A percentile compares a stretch with the other conserved stretches of the same genome.
These are phyloP conservation scores for Cornus controversa DNA, from an alignment of 148 eudicot genomes.

Conservation along the genomic window DNA sequence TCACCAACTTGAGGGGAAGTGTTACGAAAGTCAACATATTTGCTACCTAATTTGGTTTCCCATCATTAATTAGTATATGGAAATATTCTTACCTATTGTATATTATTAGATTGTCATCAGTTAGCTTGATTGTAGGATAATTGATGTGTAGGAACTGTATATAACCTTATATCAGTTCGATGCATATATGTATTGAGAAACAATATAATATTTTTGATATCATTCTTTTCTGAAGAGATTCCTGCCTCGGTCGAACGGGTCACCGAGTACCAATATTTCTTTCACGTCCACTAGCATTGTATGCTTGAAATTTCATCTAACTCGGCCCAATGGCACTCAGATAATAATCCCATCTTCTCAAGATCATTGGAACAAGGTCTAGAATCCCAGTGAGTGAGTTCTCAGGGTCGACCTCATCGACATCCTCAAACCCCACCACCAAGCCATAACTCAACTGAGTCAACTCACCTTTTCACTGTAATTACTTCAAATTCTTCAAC, in stretches of 20 bases:
- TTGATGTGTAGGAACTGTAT: too few relatives aligned
- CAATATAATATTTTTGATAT: too few relatives aligned
- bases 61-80: too few relatives aligned
- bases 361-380: constrained; percentile 60
- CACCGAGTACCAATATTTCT: constrained; percentile 48
- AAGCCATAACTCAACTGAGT: constrained; percentile 70
- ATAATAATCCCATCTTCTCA: constrained; percentile 84
- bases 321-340: constrained; percentile 80
- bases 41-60: too few relatives aligned
- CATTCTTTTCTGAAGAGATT: too few relatives aligned
- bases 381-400: constrained; percentile 69
- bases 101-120: too few relatives aligned
- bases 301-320: constrained; percentile 65
- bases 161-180: too few relatives aligned
- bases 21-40: too few relatives aligned
- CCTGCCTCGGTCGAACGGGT: constrained; percentile 58
- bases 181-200: too few relatives aligned
- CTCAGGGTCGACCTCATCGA: constrained; percentile 80
- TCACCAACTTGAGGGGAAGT: too few relatives aligned
- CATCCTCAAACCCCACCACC: constrained; percentile 63
- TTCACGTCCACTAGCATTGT: constrained; percentile 48
- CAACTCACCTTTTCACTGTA: constrained; percentile 33
- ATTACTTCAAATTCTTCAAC: constrained; percentile 29
- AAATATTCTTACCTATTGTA: too few relatives aligned
- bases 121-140: too few relatives aligned